A percentile compares a stretch with the other conserved stretches of the same genome.
Evolutionary conservation across 202 grass and related monocot species (phyloP).

Genomic region (Tripidium arundinaceum): DNA sequence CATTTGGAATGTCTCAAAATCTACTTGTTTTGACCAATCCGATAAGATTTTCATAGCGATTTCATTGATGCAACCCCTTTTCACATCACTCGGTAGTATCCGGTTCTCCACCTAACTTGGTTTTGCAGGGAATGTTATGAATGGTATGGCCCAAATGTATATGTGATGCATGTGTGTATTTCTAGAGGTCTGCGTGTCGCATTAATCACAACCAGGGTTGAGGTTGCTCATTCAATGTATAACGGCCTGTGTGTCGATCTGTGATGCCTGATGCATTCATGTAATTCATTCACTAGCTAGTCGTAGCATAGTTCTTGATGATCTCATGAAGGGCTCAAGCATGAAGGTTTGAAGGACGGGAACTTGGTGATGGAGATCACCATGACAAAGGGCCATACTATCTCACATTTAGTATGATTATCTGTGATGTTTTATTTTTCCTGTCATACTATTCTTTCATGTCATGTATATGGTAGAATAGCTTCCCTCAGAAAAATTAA

Average conservation of each 20-base stretch:
- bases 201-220: too few relatives aligned
- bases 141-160: neutral
- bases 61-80: neutral
- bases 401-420: neutral
- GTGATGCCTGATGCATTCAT: neutral
- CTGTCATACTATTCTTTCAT: too few relatives aligned
- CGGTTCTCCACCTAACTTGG: too few relatives aligned
- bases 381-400: neutral
- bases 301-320: neutral
- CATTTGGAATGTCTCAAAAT: too few relatives aligned
- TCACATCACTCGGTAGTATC: neutral
- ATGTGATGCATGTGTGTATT: neutral
- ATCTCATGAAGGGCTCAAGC: neutral
- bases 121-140: too few relatives aligned
- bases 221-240: too few relatives aligned
- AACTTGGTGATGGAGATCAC: neutral
- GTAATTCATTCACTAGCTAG: neutral
- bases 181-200: too few relatives aligned
- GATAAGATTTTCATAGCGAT: too few relatives aligned
- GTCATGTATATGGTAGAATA: too few relatives aligned
- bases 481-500: neutral
- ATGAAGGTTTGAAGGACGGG: neutral
- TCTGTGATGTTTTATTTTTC: too few relatives aligned
- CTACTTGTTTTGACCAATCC: too few relatives aligned
- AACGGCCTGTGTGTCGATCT: neutral